These are phyloP conservation scores for Harringtonia aguacate DNA, from an alignment of 2,329 filamentous ascomycete genomes.

Conservation along the genomic window DNA sequence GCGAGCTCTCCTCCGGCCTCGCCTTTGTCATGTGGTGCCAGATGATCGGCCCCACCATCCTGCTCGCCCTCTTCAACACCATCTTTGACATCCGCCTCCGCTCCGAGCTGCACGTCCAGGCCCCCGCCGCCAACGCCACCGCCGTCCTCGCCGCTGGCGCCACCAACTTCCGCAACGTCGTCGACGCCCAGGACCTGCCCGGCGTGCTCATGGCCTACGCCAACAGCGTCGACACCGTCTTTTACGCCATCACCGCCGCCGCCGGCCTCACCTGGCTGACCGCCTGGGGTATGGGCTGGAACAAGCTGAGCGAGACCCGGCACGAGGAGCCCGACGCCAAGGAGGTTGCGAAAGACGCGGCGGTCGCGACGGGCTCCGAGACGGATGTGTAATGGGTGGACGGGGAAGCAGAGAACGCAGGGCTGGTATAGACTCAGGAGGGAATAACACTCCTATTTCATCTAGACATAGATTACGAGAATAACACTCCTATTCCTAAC, in stretches of 20 bases:
- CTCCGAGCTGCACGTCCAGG: conserved; percentile 1
- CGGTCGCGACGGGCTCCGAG: too few relatives aligned
- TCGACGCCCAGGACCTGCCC: conserved; percentile 17
- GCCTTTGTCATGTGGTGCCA: conserved; percentile 38
- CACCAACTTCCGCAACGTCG: conserved; percentile 21
- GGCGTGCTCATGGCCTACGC: conserved; percentile 26
- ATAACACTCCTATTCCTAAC: too few relatives aligned
- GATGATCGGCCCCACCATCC: conserved; percentile 37
- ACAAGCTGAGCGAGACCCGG: conserved; percentile 27
- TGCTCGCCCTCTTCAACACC: conserved; percentile 38
- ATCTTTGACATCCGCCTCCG: conserved; percentile 34
- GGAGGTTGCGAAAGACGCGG: too few relatives aligned
- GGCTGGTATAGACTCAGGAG: too few relatives aligned
- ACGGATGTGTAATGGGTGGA: too few relatives aligned
- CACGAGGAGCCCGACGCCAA: too few relatives aligned
- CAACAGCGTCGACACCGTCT: conserved; percentile 23
- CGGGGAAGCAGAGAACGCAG: too few relatives aligned
- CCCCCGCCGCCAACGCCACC: conserved; percentile 2
- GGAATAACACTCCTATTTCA: too few relatives aligned
- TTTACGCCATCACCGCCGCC: conserved; percentile 26
- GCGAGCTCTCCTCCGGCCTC: conserved; percentile 15
- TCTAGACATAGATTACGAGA: too few relatives aligned
- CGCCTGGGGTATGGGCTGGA: conserved; percentile 34
- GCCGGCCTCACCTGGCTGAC: conserved; percentile 24
- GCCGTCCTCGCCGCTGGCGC: conserved; percentile 10